Evolutionary conservation across 257 asterid species (phyloP), one percentile per base, ranked within the genome.

Genomic region (Nyctanthes arbortristis): DNA sequence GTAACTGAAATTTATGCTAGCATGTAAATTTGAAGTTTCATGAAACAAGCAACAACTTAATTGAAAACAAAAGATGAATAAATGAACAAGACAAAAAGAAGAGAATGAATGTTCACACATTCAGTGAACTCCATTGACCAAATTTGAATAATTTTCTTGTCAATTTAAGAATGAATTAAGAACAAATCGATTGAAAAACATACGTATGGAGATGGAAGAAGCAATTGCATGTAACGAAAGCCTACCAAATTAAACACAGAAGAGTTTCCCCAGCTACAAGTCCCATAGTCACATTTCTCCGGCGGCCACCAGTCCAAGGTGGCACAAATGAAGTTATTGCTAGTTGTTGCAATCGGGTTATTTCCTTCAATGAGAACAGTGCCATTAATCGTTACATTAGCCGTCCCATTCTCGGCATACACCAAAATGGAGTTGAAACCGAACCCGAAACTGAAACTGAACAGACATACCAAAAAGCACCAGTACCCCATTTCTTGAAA

Each of bases 291-390:
- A 71, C 98, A 92, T 65, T 86, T 82, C 69, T 86, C 89, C 35
- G 96, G 87, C 11, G 98, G 98, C 96, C 96, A 92, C 96, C 98
- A 92, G 63, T 92, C 98, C 84, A 88, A 52, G 6, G 98, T 92
- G 18, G 96, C 96, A 71, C 98, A 92, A 27, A 92, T 78, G 71
- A 86, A 89, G 78, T 86, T 76, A 27, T 56, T 82, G 57, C 88
- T 93, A 57, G 83, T 89, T 71, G 34, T 73, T 59, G 90, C 96
- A 61, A 86, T 78, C 72, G 80, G 43, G 28, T 37, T 57, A 22
- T 29, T 76, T 61, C 94, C 94, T 70, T 87, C 76, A 20, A 92
- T 49, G 16, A 33, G 66, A 71, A 87, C 87, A 62, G 47, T 78
- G 0, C 89, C 89, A 31, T 79, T 73, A 71, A 69, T 60, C 34